Conservation (phyloP, 352 stramenopile genomes). For the Phytophthora rubi region DNA sequence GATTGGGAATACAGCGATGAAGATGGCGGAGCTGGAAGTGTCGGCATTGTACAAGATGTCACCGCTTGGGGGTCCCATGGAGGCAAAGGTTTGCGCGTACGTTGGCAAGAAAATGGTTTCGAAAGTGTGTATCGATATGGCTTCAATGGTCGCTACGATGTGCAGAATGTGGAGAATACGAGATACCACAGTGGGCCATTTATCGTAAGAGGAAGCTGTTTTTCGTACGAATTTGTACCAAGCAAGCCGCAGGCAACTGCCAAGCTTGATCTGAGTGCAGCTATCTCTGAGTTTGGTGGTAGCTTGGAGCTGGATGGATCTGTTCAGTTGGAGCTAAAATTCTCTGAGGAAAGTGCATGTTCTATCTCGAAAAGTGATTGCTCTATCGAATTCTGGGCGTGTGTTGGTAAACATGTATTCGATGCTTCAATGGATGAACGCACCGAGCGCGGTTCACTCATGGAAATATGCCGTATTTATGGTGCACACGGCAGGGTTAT, state of each 20-base stretch:
- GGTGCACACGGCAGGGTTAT: constrained; percentile 10
- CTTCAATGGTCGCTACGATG: constrained; percentile 64
- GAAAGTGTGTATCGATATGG: constrained; percentile 71
- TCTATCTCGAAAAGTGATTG: constrained; percentile 41
- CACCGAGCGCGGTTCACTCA: background rate
- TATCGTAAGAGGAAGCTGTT: constrained; percentile 48
- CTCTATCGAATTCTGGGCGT: constrained; percentile 66
- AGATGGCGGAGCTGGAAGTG: constrained; percentile 65
- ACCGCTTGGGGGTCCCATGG: constrained; percentile 55
- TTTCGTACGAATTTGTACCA: constrained; percentile 52
- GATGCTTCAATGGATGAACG: constrained; percentile 1
- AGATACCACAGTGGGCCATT: constrained; percentile 41
- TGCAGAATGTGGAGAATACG: constrained; percentile 40
- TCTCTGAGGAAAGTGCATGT: constrained; percentile 26
- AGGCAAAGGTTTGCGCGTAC: constrained; percentile 63
- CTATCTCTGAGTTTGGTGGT: constrained; percentile 19
- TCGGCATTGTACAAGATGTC: constrained; percentile 63
- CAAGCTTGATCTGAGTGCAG: constrained; percentile 21
- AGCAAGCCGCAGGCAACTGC: constrained; percentile 7
- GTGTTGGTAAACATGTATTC: constrained; percentile 23
- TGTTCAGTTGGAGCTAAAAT: constrained; percentile 31
- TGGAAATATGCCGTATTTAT: constrained; percentile 41
- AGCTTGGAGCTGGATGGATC: constrained; percentile 47
- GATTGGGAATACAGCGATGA: constrained; percentile 82
- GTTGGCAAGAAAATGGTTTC: constrained; percentile 49